Conservation (phyloP, 192 early-diverging fungal species). For the Linnemannia elongata region DNA sequence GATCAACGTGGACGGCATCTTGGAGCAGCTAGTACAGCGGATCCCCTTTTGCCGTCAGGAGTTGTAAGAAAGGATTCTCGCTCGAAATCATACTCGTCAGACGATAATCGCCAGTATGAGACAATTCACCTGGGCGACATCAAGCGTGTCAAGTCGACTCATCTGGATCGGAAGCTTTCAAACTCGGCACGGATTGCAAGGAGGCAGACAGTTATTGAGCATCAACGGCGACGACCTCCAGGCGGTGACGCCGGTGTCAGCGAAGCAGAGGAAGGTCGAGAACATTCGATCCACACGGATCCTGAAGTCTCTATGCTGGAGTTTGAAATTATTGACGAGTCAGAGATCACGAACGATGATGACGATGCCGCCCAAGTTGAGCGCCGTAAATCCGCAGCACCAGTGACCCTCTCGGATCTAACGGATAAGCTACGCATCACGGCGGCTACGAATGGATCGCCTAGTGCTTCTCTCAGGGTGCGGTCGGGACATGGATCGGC, state of each 20-base stretch:
- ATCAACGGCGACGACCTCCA: slow-evolving; percentile 50
- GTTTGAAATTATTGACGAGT: slow-evolving; percentile 46
- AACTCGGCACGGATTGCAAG: slow-evolving; percentile 62
- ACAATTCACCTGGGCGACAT: slow-evolving; percentile 64
- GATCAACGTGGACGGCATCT: slow-evolving; percentile 40
- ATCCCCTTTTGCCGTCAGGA: neutral
- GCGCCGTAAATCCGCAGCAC: slow-evolving; percentile 9
- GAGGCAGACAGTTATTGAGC: slow-evolving; percentile 66
- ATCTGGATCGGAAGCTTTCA: slow-evolving; percentile 62
- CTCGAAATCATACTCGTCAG: slow-evolving; percentile 61
- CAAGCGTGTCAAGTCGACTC: slow-evolving; percentile 68
- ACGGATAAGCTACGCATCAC: slow-evolving; percentile 41
- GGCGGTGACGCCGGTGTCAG: slow-evolving; percentile 22
- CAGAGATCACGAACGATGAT: slow-evolving; percentile 23
- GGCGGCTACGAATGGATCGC: slow-evolving; percentile 50
- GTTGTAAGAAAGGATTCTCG: slow-evolving; percentile 58
- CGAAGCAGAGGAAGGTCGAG: neutral
- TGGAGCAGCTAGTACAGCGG: slow-evolving; percentile 12
- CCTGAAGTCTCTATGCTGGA: slow-evolving; percentile 23
- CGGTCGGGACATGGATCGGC: slow-evolving; percentile 6
- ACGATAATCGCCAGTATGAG: slow-evolving; percentile 51
- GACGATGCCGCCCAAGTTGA: slow-evolving; percentile 7
- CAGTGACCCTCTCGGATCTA: slow-evolving; percentile 33
- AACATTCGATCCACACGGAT: neutral
- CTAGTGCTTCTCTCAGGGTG: slow-evolving; percentile 13